Conservation (phyloP, 768 basidiomycete genomes). For the Agrocybe praecox region DNA sequence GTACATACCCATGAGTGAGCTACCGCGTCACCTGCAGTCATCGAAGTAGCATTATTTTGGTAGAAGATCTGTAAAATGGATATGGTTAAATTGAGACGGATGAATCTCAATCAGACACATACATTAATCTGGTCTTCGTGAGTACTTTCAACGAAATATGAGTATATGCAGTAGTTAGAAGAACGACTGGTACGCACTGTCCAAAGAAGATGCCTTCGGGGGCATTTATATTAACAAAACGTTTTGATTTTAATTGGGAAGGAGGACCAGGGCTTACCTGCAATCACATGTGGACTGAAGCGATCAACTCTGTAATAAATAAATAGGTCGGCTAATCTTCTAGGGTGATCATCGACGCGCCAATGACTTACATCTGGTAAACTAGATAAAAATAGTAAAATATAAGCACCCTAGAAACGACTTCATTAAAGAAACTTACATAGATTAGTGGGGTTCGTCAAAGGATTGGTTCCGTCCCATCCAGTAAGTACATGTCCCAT, state of each 20-base stretch:
- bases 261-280: conserved; percentile 49
- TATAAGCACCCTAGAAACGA: background rate
- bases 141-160: conserved; percentile 29
- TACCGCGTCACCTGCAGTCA: conserved; percentile 57
- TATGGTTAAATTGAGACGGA: background rate
- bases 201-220: conserved; percentile 72
- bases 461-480: conserved; percentile 71
- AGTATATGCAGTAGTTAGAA: background rate
- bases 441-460: conserved; percentile 67
- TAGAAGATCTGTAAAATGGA: conserved; percentile 59
- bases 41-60: conserved; percentile 66
- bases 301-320: conserved; percentile 58
- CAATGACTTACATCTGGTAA: conserved; percentile 38
- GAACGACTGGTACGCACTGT: conserved; percentile 37
- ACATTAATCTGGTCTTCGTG: conserved; percentile 76
- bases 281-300: conserved; percentile 78
- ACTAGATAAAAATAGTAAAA: conserved; percentile 17
- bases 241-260: background rate
- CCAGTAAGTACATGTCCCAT: conserved; percentile 58
- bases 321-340: conserved; percentile 22
- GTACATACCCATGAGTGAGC: conserved; percentile 43
- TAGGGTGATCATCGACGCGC: background rate
- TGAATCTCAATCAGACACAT: conserved; percentile 10
- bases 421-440: conserved; percentile 37
- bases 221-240: conserved; percentile 14